These are phyloP conservation scores for Pontederia crassipes DNA, from an alignment of 176 grass and related monocot species.

Conservation along the genomic window DNA sequence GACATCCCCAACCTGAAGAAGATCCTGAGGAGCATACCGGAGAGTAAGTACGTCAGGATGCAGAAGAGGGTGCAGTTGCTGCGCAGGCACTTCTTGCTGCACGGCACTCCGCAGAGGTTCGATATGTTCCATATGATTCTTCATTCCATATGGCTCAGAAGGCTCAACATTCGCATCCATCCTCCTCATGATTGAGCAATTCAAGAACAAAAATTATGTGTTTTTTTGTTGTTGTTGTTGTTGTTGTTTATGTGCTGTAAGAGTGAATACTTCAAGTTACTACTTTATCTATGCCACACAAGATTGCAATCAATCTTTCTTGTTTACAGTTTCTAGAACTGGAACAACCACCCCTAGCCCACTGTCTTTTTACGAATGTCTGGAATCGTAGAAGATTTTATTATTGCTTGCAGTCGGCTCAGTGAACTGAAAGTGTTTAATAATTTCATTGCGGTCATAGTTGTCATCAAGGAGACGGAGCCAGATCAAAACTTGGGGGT, in stretches of 20 bases:
- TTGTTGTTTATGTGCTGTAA: not conserved
- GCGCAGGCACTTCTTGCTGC: slow-evolving; percentile 63
- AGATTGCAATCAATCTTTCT: too few species aligned
- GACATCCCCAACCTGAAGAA: slow-evolving; percentile 55
- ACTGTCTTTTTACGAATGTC: too few species aligned
- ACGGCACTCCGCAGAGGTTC: slow-evolving; percentile 36
- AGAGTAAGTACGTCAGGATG: slow-evolving; percentile 68
- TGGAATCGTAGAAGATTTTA: too few species aligned
- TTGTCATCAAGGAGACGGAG: too few species aligned
- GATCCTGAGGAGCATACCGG: slow-evolving; percentile 43
- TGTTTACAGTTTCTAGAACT: too few species aligned
- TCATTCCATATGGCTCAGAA: slow-evolving; percentile 80
- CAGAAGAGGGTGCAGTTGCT: slow-evolving; percentile 38
- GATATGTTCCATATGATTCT: slow-evolving; percentile 83
- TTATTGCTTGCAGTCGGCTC: too few species aligned
- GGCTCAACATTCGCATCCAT: slow-evolving; percentile 49
- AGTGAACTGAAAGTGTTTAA: too few species aligned
- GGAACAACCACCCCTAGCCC: too few species aligned
- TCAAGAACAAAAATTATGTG: not conserved
- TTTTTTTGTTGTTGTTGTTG: not conserved
- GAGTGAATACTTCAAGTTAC: not conserved
- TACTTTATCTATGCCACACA: too few species aligned
- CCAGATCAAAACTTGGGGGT: too few species aligned
- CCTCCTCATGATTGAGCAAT: not conserved
- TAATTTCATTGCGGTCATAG: too few species aligned